Percentiles rank a stretch among this genome's conserved stretches.
These are phyloP conservation scores for Emergomyces orientalis DNA, from an alignment of 2,329 filamentous ascomycete species.

Conservation along the genomic window DNA sequence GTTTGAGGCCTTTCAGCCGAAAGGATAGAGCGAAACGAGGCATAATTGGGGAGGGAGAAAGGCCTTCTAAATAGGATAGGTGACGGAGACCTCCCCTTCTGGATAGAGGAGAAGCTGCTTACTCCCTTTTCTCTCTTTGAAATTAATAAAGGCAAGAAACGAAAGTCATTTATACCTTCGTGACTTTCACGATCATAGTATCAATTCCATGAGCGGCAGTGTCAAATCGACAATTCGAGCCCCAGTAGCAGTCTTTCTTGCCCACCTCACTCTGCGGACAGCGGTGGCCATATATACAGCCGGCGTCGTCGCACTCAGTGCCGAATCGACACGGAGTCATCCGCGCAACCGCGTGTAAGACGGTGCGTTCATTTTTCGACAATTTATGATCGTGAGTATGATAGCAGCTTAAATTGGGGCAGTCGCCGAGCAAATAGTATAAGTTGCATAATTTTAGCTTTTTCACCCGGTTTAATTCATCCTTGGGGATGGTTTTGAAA, in stretches of 20 bases:
- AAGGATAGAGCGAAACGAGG: no score
- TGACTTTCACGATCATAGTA: slow-evolving; percentile 43
- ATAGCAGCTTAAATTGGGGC: slow-evolving; percentile 47
- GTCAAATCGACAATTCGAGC: slow-evolving; percentile 50
- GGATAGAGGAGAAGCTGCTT: neutral
- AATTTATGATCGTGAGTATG: slow-evolving; percentile 48
- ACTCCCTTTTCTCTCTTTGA: neutral
- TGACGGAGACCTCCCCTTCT: no score
- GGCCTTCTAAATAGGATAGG: no score
- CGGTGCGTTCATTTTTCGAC: slow-evolving; percentile 43
- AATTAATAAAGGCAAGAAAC: slow-evolving; percentile 5
- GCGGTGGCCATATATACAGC: slow-evolving; percentile 56
- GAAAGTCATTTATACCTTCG: slow-evolving; percentile 12
- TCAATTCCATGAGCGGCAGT: slow-evolving; percentile 51
- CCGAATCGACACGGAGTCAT: slow-evolving; percentile 55
- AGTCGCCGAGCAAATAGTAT: slow-evolving; percentile 50
- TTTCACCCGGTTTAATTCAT: slow-evolving; percentile 51
- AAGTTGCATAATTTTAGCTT: slow-evolving; percentile 56
- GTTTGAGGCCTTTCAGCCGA: neutral
- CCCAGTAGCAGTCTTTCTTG: slow-evolving; percentile 49
- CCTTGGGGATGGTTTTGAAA: slow-evolving; percentile 43
- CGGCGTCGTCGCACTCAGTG: slow-evolving; percentile 47
- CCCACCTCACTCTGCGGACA: slow-evolving; percentile 48
- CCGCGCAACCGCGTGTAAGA: slow-evolving; percentile 50
- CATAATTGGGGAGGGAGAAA: neutral